Base-by-base conservation (phyloP, 2,329 filamentous ascomycete genomes). In the Chaetoscypha palmicola region DNA sequence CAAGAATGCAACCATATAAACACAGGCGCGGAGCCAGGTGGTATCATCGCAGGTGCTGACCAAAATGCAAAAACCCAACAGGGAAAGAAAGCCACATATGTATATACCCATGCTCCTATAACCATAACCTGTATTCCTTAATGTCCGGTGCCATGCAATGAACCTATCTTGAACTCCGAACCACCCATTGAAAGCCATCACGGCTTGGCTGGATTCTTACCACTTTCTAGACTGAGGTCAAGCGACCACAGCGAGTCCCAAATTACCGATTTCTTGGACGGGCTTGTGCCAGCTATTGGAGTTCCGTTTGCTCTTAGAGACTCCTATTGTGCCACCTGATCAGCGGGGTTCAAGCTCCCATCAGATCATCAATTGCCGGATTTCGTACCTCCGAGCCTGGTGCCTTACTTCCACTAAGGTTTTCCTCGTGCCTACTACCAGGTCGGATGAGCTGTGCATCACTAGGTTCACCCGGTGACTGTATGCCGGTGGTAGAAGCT, bases 191-290 rank as follows among this genome's bases (percentile, higher is more conserved):
- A n/a, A n/a, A n/a, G n/a, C n/a, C n/a, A n/a, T n/a, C n/a, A n/a
- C n/a, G n/a, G n/a, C n/a, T n/a, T n/a, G n/a, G n/a, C n/a, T n/a
- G n/a, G n/a, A n/a, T 49, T 50, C 33, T 52, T 58, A 26, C 57
- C 61, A 47, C 68, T 71, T 51, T 74, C 75, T 38, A 75, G 71
- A 49, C 67, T 77, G 35, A 79, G 68, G 54, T 81, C 77, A 20
- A 80, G 58, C 49, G 69, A 77, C 77, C 78, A 81, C 12, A 82
- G 62, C 10, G 74, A 70, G 52, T 80, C 77, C 76, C 77, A 83
- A 8, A 81, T 68, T 3, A 79, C 65, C 21, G 73, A 77, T 54
- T 64, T 73, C 61, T 69, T 74, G n/a, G 60, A 63, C 4, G 55
- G 51, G 45, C 52, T 57, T 19, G 46, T 54, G 11, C 51, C 53